Evolutionary conservation across 2,329 filamentous ascomycete genomes (phyloP).

Genomic region (Coniella vitis): DNA sequence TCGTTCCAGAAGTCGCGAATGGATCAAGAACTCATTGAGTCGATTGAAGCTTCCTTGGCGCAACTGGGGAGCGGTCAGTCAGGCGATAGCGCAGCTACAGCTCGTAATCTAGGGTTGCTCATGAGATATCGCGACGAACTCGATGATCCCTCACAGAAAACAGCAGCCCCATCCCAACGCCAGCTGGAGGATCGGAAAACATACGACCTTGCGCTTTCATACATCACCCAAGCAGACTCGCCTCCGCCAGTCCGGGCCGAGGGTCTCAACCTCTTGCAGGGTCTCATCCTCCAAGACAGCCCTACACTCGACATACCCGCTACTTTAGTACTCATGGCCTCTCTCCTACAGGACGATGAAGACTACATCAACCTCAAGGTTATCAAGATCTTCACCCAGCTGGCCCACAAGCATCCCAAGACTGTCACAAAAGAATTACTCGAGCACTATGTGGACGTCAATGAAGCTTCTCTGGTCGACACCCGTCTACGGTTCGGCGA

Average conservation of each 20-base stretch:
- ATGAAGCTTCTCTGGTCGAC: conserved; percentile 53
- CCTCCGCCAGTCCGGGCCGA: conserved; percentile 62
- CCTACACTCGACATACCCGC: conserved; percentile 60
- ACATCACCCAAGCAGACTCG: conserved; percentile 54
- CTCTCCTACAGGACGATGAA: conserved; percentile 58
- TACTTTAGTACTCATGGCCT: conserved; percentile 55
- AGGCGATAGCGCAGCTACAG: conserved; percentile 42
- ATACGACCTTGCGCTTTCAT: conserved; percentile 56
- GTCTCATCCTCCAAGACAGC: conserved; percentile 47
- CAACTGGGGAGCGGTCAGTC: conserved; percentile 33
- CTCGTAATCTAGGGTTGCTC: conserved; percentile 48
- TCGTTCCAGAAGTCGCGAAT: conserved; percentile 46
- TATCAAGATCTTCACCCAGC: conserved; percentile 56
- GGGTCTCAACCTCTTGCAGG: conserved; percentile 53
- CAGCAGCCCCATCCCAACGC: conserved; percentile 35
- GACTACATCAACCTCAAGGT: conserved; percentile 67
- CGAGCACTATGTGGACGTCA: conserved; percentile 60
- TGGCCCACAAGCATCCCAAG: conserved; percentile 55
- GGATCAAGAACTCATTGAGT: conserved; percentile 32
- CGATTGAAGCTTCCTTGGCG: conserved; percentile 43
- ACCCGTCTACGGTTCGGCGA: conserved; percentile 63
- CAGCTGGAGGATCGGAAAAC: conserved; percentile 55
- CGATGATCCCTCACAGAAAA: conserved; percentile 34
- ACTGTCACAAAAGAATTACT: conserved; percentile 56
- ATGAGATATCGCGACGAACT: conserved; percentile 50